Percentiles rank a stretch among this genome's conserved stretches.
Evolutionary conservation across 345 rosid genomes (phyloP).

Genomic region (Lumnitzera racemosa): DNA sequence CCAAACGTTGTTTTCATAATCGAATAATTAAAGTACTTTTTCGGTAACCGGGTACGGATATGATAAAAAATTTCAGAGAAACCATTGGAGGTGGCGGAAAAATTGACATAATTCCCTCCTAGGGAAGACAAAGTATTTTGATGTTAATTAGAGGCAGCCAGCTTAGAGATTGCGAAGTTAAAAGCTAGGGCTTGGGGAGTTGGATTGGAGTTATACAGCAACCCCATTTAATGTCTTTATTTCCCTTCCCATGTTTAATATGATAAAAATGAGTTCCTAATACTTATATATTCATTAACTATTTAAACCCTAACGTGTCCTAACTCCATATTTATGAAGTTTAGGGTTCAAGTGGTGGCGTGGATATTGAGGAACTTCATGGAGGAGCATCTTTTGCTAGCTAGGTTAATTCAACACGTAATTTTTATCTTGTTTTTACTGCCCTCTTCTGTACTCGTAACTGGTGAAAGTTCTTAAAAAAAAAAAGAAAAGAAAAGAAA

Average conservation of each 20-base stretch:
- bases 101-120: slow-evolving; percentile 13
- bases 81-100: slow-evolving; percentile 1
- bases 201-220: slow-evolving; percentile 4
- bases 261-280: neutral
- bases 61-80: slow-evolving; percentile 14
- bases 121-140: slow-evolving; percentile 27
- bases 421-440: too few relatives aligned
- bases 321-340: neutral
- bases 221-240: slow-evolving; percentile 25
- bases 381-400: slow-evolving; percentile 6
- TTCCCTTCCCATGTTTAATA: neutral
- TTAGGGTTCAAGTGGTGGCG: slow-evolving; percentile 14
- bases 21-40: neutral
- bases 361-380: slow-evolving; percentile 15
- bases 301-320: slow-evolving; percentile 7
- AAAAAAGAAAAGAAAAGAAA: too few relatives aligned
- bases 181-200: slow-evolving; percentile 12
- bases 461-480: too few relatives aligned
- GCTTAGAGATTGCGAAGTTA: slow-evolving; percentile 57
- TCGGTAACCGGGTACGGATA: slow-evolving; percentile 1
- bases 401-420: neutral
- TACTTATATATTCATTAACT: neutral
- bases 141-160: slow-evolving; percentile 25
- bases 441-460: too few relatives aligned
- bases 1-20: too few relatives aligned